Conservation (phyloP, 805 yeast genomes). For the Zygoascus bituminiphila region DNA sequence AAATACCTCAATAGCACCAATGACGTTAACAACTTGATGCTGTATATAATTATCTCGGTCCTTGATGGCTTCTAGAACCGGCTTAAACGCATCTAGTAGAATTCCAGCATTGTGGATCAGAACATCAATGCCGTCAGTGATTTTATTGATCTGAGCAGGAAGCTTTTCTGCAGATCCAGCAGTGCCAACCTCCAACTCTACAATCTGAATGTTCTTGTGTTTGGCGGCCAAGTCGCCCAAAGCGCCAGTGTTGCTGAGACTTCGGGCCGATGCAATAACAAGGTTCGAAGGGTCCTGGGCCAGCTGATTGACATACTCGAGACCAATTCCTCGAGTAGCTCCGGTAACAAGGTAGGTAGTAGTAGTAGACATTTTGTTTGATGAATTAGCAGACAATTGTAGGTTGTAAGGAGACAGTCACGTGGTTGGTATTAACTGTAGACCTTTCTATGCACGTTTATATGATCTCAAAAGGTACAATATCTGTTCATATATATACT, state of each 20-base stretch:
- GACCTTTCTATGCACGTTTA: too few species aligned
- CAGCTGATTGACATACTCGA: constrained; percentile 27
- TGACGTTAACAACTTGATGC: constrained; percentile 20
- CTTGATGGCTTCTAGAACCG: background rate
- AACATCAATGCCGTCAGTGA: constrained; percentile 23
- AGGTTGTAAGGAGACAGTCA: too few species aligned
- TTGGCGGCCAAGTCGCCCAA: constrained; percentile 8
- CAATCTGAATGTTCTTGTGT: constrained; percentile 20
- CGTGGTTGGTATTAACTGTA: too few species aligned
- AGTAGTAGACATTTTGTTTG: too few species aligned
- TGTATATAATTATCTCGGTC: constrained; percentile 8
- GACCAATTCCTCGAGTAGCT: constrained; percentile 31
- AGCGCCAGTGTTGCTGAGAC: constrained; percentile 11
- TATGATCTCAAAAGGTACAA: too few species aligned
- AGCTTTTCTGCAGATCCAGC: constrained; percentile 17
- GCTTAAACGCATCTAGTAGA: background rate
- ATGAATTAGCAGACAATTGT: too few species aligned
- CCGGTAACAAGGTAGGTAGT: constrained; percentile 28
- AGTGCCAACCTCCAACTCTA: constrained; percentile 21
- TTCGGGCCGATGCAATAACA: constrained; percentile 21
- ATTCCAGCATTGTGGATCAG: constrained; percentile 26
- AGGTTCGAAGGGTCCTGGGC: constrained; percentile 16
- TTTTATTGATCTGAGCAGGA: constrained; percentile 12
- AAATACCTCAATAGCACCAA: constrained; percentile 23
- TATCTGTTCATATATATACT: too few species aligned